These are phyloP conservation scores for Coniella lustricola DNA, from an alignment of 2,329 filamentous ascomycete species.

Conservation along the genomic window DNA sequence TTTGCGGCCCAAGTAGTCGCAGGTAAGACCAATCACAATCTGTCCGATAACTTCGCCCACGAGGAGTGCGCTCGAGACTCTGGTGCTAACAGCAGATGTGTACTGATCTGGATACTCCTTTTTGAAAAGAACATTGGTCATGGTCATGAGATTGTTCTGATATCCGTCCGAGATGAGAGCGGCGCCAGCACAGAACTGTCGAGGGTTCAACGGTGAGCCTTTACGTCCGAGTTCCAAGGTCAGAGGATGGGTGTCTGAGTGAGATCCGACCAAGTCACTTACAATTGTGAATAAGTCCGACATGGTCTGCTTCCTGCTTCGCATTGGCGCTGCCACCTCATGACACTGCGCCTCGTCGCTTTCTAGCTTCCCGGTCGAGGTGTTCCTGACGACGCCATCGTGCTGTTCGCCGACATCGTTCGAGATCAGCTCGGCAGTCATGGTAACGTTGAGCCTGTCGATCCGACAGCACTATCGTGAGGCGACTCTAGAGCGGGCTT, in stretches of 20 bases:
- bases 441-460: not conserved
- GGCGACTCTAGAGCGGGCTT: not conserved
- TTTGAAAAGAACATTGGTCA: not conserved
- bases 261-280: too few relatives aligned
- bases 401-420: not conserved
- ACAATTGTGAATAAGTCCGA: not conserved
- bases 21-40: constrained; percentile 43
- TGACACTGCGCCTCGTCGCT: not conserved
- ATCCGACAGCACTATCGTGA: too few relatives aligned
- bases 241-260: too few relatives aligned
- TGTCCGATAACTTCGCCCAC: constrained; percentile 52
- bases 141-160: constrained; percentile 2
- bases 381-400: not conserved
- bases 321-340: not conserved
- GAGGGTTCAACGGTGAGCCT: too few relatives aligned
- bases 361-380: not conserved
- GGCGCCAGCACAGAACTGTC: not conserved
- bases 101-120: constrained; percentile 18
- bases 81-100: constrained; percentile 37
- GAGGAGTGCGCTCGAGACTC: constrained; percentile 31
- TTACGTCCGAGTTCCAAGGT: too few relatives aligned
- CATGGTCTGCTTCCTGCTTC: not conserved
- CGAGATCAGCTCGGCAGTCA: not conserved
- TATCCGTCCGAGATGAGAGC: not conserved
- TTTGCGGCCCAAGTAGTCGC: constrained; percentile 25